Conservation (phyloP, 192 early-diverging fungal genomes). For the Rhizophagus clarus region DNA sequence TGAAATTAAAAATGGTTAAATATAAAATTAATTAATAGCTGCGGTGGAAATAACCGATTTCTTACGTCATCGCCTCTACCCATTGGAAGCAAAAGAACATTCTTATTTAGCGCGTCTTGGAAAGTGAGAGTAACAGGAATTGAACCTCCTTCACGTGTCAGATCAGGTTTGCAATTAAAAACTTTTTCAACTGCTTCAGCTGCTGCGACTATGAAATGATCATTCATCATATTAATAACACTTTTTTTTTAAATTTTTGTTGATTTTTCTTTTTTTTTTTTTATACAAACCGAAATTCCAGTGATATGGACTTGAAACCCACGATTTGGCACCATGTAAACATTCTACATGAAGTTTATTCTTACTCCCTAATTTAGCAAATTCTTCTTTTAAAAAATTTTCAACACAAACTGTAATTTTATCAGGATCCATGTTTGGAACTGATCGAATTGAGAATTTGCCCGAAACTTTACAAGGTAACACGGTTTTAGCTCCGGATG, state of each 20-base stretch:
- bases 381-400: slow-evolving; percentile 78
- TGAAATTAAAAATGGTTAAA: slow-evolving; percentile 12
- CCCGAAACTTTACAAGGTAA: slow-evolving; percentile 94
- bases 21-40: neutral
- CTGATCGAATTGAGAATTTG: slow-evolving; percentile 98
- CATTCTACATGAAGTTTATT: slow-evolving; percentile 77
- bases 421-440: slow-evolving; percentile 91
- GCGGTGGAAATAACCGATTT: neutral
- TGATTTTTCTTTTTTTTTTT: no score
- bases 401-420: slow-evolving; percentile 74
- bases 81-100: slow-evolving; percentile 94
- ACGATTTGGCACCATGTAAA: slow-evolving; percentile 84
- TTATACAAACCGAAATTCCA: slow-evolving; percentile 78
- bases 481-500: slow-evolving; percentile 93
- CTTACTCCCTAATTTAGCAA: slow-evolving; percentile 87
- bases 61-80: slow-evolving; percentile 81
- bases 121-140: slow-evolving; percentile 98
- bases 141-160: slow-evolving; percentile 96
- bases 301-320: slow-evolving; percentile 90
- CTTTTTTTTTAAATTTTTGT: no score
- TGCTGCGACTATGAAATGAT: slow-evolving; percentile 68
- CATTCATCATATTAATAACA: neutral
- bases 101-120: slow-evolving; percentile 91
- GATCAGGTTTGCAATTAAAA: slow-evolving; percentile 88
- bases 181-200: slow-evolving; percentile 89